These are phyloP conservation scores for Haematococcus lacustris DNA, from an alignment of 139 green algal genomes.

Conservation along the genomic window DNA sequence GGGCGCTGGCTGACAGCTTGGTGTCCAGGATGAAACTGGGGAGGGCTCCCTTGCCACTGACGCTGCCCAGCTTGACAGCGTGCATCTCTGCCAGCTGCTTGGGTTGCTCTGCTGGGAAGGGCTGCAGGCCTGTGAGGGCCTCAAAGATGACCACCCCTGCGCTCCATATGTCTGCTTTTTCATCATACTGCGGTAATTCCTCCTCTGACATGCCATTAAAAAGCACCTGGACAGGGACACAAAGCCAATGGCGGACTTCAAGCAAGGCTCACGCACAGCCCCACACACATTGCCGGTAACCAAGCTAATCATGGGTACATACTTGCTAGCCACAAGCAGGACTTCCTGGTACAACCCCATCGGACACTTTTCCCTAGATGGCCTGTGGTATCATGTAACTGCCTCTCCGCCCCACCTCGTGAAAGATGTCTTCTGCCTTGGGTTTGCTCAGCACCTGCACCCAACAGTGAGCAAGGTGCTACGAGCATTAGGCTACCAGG, in stretches of 20 bases:
- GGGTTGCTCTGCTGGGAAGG: constrained; percentile 45
- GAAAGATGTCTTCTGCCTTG: constrained; percentile 50
- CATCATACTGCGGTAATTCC: constrained; percentile 53
- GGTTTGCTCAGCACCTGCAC: constrained; percentile 56
- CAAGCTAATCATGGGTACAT: too few relatives aligned
- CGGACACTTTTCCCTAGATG: too few relatives aligned
- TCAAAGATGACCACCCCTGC: constrained; percentile 48
- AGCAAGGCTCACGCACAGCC: too few relatives aligned
- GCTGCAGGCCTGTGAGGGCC: constrained; percentile 46
- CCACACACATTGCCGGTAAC: too few relatives aligned
- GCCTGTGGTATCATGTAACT: too few relatives aligned
- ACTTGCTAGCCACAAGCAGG: too few relatives aligned
- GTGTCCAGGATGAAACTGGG: constrained; percentile 12
- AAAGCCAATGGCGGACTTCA: too few relatives aligned
- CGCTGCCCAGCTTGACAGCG: neutral
- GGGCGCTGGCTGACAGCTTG: neutral
- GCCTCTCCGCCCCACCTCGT: constrained; percentile 44
- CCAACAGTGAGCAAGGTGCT: too few relatives aligned
- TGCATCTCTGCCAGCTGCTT: constrained; percentile 20
- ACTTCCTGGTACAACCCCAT: too few relatives aligned
- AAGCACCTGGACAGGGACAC: too few relatives aligned
- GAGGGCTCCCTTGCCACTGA: neutral
- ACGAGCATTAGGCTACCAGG: too few relatives aligned
- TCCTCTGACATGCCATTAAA: constrained; percentile 52
- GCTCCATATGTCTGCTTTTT: constrained; percentile 57